Evolutionary conservation across 306 rosid genomes (phyloP), one percentile per base, ranked within the genome.

Genomic region (Quercus alba): DNA sequence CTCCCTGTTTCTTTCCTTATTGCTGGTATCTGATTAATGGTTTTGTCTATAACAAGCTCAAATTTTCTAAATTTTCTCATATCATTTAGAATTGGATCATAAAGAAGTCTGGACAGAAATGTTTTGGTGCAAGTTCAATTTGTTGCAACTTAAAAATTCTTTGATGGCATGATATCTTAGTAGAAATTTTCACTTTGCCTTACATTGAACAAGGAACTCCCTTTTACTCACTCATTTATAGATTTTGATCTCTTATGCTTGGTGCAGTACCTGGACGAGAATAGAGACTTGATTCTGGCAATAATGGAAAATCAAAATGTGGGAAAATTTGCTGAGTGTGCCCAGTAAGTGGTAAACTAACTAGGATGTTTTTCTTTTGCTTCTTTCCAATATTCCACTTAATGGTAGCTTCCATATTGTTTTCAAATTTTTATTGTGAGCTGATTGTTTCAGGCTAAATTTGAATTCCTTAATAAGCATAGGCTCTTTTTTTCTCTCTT

Each of bases 231-330:
- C 31, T 77, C 73, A 57, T 85, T 46, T 75, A 62, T 23, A 41
- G 10, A 30, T 9, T 31, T 23, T 51, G 21, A 70, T 28, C 64
- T 83, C 6, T 83, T 84, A 70, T 84, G 9, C 73, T 82, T 87
- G 77, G 74, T 75, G 84, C 84, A 90, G 91, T 87, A 70, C 78
- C 73, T 90, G 85, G 91, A 86, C 72, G 90, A 90, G 85, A 90
- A 88, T 67, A 59, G 75, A 80, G 85, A 88, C 71, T 74, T 90
- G 85, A 86, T 90, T 73, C 52, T 86, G 72, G 73, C 84, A 51
- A 80, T 84, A 78, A 4, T 90, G 84, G 89, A 86, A 56, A 23
- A 73, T 26, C 88, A 86, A 77, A 90, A 78, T n/a, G 64, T 54
- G 75, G 91, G 89, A 73, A 88, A 77, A 58, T 67, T 58, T 18